phyloP scores from a whole-genome alignment of 352 stramenopile genomes.

The Pythium diclinum region DNA sequence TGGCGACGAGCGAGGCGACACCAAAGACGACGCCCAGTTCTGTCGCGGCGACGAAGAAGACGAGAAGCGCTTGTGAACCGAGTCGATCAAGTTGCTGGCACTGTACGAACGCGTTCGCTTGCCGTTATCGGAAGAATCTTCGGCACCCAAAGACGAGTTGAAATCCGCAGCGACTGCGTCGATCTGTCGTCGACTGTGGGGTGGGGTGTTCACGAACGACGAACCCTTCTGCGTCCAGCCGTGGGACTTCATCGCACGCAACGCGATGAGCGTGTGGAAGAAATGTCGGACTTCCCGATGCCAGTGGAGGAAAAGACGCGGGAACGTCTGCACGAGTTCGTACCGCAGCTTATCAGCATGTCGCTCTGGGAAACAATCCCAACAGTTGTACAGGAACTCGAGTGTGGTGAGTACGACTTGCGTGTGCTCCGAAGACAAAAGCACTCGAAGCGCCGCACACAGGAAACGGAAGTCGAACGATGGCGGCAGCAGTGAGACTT shows the following conservation, averaged over 20 bases:
- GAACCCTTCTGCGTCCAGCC: slow-evolving; percentile 83
- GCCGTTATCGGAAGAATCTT: slow-evolving; percentile 46
- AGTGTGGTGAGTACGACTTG: slow-evolving; percentile 85
- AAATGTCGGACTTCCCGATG: slow-evolving; percentile 86
- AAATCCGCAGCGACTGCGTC: slow-evolving; percentile 86
- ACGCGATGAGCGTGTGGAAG: slow-evolving; percentile 84
- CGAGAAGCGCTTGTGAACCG: slow-evolving; percentile 74
- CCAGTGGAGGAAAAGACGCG: slow-evolving; percentile 84
- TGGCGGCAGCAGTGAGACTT: slow-evolving; percentile 79
- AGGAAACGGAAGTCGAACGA: slow-evolving; percentile 89
- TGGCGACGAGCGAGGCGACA: slow-evolving; percentile 56
- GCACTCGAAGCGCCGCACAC: slow-evolving; percentile 73
- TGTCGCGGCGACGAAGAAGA: slow-evolving; percentile 48
- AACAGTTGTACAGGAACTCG: slow-evolving; percentile 89
- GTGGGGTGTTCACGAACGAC: slow-evolving; percentile 85
- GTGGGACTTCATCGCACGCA: slow-evolving; percentile 81
- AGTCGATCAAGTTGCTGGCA: slow-evolving; percentile 81
- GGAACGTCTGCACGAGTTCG: slow-evolving; percentile 75
- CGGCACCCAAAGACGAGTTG: slow-evolving; percentile 73
- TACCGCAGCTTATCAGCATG: slow-evolving; percentile 85
- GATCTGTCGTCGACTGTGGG: slow-evolving; percentile 82
- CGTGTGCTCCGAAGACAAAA: slow-evolving; percentile 81
- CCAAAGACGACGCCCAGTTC: slow-evolving; percentile 9
- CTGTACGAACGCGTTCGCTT: slow-evolving; percentile 78
- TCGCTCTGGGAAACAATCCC: slow-evolving; percentile 86